Conservation (phyloP, 192 early-diverging fungal genomes). For the Coemansia sp. region DNA sequence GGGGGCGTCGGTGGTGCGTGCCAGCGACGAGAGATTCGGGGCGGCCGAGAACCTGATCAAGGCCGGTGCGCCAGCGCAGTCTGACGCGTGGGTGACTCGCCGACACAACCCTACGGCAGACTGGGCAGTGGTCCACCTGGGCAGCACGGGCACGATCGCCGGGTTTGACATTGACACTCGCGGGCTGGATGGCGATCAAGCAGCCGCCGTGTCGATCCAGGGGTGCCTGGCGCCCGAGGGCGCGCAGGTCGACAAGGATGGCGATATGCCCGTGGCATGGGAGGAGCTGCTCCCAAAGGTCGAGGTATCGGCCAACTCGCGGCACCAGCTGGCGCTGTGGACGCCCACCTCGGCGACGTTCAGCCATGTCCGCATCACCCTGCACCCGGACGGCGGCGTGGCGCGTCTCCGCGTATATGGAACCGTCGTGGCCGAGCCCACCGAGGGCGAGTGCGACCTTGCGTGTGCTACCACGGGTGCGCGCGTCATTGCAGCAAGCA, state of each 20-base stretch:
- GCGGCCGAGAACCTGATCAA: conserved; percentile 75
- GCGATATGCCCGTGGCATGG: conserved; percentile 55
- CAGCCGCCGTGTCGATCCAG: conserved; percentile 78
- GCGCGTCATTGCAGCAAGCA: conserved; percentile 58
- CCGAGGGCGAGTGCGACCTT: conserved; percentile 59
- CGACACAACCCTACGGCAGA: conserved; percentile 84
- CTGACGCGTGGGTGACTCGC: conserved; percentile 90
- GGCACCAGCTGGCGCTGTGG: conserved; percentile 63
- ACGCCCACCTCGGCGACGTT: conserved; percentile 42
- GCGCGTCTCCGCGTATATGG: conserved; percentile 70
- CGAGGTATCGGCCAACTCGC: conserved; percentile 61
- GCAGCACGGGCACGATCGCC: conserved; percentile 71
- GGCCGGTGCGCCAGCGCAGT: conserved; percentile 12
- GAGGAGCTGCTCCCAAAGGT: conserved; percentile 68
- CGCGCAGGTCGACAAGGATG: conserved; percentile 27
- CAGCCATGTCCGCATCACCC: conserved; percentile 64
- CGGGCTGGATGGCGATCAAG: conserved; percentile 88
- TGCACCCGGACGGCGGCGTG: conserved; percentile 77
- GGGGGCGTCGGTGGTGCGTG: conserved; percentile 70
- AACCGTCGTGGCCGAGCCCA: conserved; percentile 48
- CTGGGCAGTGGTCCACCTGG: conserved; percentile 85
- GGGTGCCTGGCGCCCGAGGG: conserved; percentile 49
- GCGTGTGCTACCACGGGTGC: conserved; percentile 63
- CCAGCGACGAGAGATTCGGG: conserved; percentile 88
- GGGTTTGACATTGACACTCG: conserved; percentile 90